Conservation (phyloP, 2,329 filamentous ascomycete species). For the Colletotrichum lini region DNA sequence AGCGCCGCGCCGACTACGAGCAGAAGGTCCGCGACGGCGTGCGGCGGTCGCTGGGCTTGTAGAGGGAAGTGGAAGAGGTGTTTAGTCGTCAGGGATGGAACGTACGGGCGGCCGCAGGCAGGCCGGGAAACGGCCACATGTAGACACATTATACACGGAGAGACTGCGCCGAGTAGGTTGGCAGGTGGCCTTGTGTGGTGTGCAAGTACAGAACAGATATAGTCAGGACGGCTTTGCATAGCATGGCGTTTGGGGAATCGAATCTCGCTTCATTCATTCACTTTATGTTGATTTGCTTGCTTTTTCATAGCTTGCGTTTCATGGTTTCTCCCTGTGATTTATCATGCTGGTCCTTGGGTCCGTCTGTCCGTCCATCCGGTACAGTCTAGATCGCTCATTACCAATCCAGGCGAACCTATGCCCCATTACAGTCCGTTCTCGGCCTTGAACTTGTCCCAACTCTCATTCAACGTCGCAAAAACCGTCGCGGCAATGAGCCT, state of each 20-base stretch:
- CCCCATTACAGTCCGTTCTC: constrained; percentile 73
- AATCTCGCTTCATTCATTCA: constrained; percentile 36
- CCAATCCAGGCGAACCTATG: no score
- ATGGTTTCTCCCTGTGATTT: not conserved
- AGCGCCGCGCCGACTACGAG: constrained; percentile 87
- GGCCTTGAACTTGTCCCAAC: constrained; percentile 80
- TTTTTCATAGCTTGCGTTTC: not conserved
- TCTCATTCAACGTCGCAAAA: constrained; percentile 79
- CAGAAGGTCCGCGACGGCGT: constrained; percentile 87
- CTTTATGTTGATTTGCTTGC: not conserved
- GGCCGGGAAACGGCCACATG: no score
- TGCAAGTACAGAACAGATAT: no score
- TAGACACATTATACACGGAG: not conserved
- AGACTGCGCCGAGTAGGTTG: not conserved
- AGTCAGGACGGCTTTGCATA: constrained; percentile 40
- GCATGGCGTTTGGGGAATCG: constrained; percentile 45
- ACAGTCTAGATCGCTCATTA: not conserved
- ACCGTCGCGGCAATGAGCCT: constrained; percentile 76
- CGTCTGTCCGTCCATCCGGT: no score
- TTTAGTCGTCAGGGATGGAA: not conserved
- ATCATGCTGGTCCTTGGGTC: not conserved
- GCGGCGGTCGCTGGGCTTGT: constrained; percentile 82
- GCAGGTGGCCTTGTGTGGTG: not conserved
- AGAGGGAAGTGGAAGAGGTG: constrained; percentile 40
- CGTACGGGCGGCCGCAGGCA: no score